Conservation (phyloP, 768 basidiomycete species). For the Boletus subparvulus region DNA sequence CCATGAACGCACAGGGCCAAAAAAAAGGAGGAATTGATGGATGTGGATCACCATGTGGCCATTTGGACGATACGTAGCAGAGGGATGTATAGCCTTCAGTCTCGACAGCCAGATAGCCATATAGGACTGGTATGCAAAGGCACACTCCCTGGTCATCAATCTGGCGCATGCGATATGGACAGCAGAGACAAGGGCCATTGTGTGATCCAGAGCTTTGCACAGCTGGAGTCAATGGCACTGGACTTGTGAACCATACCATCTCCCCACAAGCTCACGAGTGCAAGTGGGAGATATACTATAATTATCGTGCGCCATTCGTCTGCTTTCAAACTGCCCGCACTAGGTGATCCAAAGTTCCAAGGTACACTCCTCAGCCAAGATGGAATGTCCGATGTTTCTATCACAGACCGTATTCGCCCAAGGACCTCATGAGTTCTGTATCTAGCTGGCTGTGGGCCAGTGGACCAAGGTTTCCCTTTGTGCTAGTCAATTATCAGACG, state of each 20-base stretch:
- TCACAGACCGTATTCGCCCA: no score
- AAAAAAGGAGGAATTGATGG: background rate
- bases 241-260: background rate
- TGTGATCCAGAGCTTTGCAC: background rate
- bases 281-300: no score
- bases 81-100: no score
- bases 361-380: background rate
- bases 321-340: background rate
- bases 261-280: background rate
- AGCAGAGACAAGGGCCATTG: background rate
- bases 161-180: no score
- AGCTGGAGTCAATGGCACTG: background rate
- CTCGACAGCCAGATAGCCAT: no score
- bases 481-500: no score
- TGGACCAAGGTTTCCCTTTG: no score
- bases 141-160: no score
- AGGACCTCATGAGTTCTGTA: no score
- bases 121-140: no score
- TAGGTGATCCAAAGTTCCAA: background rate
- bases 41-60: background rate
- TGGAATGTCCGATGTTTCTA: background rate
- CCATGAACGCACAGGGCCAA: background rate
- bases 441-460: no score
- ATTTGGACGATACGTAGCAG: background rate
- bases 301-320: slow-evolving; percentile 1